phyloP scores from a whole-genome alignment of 495 filamentous ascomycete species.

The Talaromyces adpressus region DNA sequence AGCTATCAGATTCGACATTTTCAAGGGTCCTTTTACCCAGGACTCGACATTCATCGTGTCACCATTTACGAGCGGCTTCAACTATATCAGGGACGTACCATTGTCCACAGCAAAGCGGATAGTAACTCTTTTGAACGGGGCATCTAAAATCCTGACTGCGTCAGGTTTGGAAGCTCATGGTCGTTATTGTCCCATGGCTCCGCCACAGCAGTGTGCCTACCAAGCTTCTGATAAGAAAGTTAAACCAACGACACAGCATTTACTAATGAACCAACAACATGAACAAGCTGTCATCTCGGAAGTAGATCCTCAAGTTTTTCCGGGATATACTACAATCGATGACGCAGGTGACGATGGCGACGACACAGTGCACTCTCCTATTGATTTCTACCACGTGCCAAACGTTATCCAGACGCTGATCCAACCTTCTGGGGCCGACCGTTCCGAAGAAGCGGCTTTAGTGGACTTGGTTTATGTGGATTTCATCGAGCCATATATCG shows the following conservation, averaged over 20 bases:
- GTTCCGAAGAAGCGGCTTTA: slow-evolving; percentile 42
- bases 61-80: slow-evolving; percentile 76
- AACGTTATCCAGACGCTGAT: slow-evolving; percentile 71
- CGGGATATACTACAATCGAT: slow-evolving; percentile 86
- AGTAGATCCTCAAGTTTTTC: slow-evolving; percentile 37
- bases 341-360: slow-evolving; percentile 83
- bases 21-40: slow-evolving; percentile 81
- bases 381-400: slow-evolving; percentile 69
- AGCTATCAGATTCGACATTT: slow-evolving; percentile 89
- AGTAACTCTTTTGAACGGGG: slow-evolving; percentile 65
- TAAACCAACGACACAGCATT: neutral
- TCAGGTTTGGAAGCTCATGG: slow-evolving; percentile 14
- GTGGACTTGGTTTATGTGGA: slow-evolving; percentile 89
- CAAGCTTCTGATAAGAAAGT: slow-evolving; percentile 5
- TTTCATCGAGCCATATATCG: slow-evolving; percentile 75
- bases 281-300: slow-evolving; percentile 20
- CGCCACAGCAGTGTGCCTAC: slow-evolving; percentile 31
- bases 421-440: slow-evolving; percentile 31
- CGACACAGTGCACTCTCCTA: slow-evolving; percentile 73
- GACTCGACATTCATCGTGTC: slow-evolving; percentile 82
- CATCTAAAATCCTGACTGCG: slow-evolving; percentile 46
- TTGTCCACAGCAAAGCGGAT: slow-evolving; percentile 65
- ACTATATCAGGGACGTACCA: slow-evolving; percentile 73
- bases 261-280: neutral
- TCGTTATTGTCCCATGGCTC: slow-evolving; percentile 18